Evolutionary conservation across 2,329 filamentous ascomycete genomes (phyloP), one percentile per base, ranked within the genome.

Genomic region (Tothia fuscella): DNA sequence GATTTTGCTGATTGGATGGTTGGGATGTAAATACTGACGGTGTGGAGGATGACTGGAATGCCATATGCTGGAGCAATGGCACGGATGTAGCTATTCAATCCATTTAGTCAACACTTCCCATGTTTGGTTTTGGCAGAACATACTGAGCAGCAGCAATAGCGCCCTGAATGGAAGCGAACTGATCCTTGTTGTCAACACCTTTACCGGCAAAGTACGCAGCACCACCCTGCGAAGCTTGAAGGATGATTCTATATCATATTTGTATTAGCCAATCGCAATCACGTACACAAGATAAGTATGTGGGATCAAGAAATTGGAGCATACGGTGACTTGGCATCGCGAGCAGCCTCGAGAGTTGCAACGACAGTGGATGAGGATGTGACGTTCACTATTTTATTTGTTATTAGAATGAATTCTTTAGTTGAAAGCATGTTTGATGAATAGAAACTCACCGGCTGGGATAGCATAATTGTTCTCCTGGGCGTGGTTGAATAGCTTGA

Each of bases 161-260:
- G 62, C 91, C 91, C 45, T 80, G 80, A 60, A 98, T 82, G 52
- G 87, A 93, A 47, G 87, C 89, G 56, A 79, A 72, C 70, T 95
- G 91, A 68, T 88, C 73, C 49, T 71, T 67, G 59, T 94, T 93
- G 68, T 75, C 68, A 56, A 93, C 76, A 60, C 76, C 77, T 89
- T 89, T 65, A 44, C 85, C 87, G 55, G 83, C 84, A 61, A 93
- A 93, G 76, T 80, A 93, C 56, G 87, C 88, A 50, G 86, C 82
- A 68, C 88, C 88, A 59, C 91, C 91, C 68, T 96, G 85, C 56
- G 84, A 93, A 57, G 84, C 74, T 71, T 96, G 91, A 53, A 96
- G 78, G 66, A 95, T 82, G 67, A 95, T 80, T 55, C n/a, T n/a
- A n/a, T n/a, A n/a, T n/a, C n/a, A n/a, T n/a, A n/a, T n/a, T n/a